Conservation (phyloP, 1,139 yeast genomes). For the Yamadazyma mexicana region DNA sequence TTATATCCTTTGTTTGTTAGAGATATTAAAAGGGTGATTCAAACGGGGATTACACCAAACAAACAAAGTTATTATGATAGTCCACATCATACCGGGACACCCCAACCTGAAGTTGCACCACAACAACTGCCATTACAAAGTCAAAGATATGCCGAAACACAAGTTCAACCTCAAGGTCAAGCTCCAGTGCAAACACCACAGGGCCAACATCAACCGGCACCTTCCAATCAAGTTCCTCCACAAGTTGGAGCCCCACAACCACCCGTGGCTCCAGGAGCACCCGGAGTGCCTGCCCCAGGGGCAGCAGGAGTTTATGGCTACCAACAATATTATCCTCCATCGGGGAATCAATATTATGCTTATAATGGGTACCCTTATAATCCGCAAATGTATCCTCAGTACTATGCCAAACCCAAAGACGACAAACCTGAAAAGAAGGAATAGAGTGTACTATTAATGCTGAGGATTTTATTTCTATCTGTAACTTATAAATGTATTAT, state of each 20-base stretch:
- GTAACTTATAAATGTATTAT: slow-evolving; percentile 15
- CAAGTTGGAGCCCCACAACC: not conserved
- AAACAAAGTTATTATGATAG: slow-evolving; percentile 21
- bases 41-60: slow-evolving; percentile 48
- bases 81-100: slow-evolving; percentile 16
- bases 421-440: slow-evolving; percentile 13
- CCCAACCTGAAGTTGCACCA: too few species aligned
- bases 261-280: slow-evolving; percentile 8
- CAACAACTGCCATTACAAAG: slow-evolving; percentile 9
- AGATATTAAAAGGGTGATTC: slow-evolving; percentile 74
- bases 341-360: slow-evolving; percentile 17
- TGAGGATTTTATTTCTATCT: slow-evolving; percentile 2
- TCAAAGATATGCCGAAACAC: slow-evolving; percentile 8
- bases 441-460: slow-evolving; percentile 1
- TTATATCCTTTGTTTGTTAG: slow-evolving; percentile 87
- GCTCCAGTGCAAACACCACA: not conserved
- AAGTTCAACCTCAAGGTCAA: not conserved
- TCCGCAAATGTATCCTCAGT: slow-evolving; percentile 23
- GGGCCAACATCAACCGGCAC: not conserved
- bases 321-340: slow-evolving; percentile 21
- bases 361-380: slow-evolving; percentile 22
- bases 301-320: slow-evolving; percentile 14
- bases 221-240: not conserved
- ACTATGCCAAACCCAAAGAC: slow-evolving; percentile 11
- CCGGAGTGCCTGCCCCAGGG: slow-evolving; percentile 10